Conservation (phyloP, 192 early-diverging fungal species). For the Podila horticola region DNA sequence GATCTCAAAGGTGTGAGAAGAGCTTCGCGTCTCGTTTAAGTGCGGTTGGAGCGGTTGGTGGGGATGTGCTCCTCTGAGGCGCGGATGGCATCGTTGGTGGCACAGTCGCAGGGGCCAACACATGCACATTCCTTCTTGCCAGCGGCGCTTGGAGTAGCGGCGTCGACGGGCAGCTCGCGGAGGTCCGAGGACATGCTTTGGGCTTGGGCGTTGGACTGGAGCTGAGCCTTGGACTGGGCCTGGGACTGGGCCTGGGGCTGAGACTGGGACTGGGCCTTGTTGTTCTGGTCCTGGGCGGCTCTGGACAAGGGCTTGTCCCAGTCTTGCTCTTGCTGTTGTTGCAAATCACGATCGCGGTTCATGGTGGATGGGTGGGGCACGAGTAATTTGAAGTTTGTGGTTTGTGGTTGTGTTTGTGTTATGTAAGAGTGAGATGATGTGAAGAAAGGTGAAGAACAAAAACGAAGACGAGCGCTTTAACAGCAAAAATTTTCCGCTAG, state of each 20-base stretch:
- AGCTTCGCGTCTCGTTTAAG: background rate
- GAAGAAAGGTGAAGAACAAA: no score
- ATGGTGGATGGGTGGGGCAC: background rate
- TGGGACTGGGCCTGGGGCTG: background rate
- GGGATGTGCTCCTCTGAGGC: background rate
- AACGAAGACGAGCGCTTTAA: no score
- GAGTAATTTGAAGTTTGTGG: no score
- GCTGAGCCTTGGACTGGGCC: background rate
- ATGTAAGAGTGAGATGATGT: no score
- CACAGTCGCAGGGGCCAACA: constrained; percentile 1
- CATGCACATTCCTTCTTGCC: background rate
- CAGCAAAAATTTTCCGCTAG: no score
- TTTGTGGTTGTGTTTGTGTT: no score
- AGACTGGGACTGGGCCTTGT: no score
- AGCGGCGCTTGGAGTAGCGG: background rate
- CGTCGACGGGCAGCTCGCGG: constrained; percentile 1
- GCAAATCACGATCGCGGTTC: background rate
- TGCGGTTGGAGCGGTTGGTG: background rate
- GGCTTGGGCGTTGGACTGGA: background rate
- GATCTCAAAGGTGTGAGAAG: background rate
- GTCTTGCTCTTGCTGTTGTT: background rate
- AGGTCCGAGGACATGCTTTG: constrained; percentile 4
- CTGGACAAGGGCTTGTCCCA: background rate
- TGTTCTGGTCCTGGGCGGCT: no score
- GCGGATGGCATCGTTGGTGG: constrained; percentile 3